Conservation (phyloP, 2,329 filamentous ascomycete genomes). For the Thermoascus crustaceus region DNA sequence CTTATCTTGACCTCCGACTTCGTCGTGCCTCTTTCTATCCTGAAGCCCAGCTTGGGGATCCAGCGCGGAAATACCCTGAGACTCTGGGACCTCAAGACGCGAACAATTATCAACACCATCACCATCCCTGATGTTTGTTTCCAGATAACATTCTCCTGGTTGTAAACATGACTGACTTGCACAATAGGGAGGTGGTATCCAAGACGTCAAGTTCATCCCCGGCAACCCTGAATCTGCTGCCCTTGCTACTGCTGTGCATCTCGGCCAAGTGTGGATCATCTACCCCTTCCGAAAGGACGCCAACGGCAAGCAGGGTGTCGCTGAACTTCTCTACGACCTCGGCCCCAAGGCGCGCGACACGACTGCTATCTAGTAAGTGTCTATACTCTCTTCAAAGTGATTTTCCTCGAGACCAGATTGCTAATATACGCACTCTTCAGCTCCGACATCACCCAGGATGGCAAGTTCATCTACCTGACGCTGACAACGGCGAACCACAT, state of each 20-base stretch:
- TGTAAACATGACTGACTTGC: not conserved
- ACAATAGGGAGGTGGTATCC: slow-evolving; percentile 48
- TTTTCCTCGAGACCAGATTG: not conserved
- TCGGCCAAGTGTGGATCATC: slow-evolving; percentile 57
- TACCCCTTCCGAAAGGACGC: slow-evolving; percentile 52
- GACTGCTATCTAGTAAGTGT: slow-evolving; percentile 47
- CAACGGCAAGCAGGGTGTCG: slow-evolving; percentile 49
- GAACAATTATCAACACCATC: slow-evolving; percentile 53
- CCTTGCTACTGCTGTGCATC: slow-evolving; percentile 52
- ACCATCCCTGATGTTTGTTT: slow-evolving; percentile 47
- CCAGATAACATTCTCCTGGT: not conserved
- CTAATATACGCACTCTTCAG: slow-evolving; percentile 14
- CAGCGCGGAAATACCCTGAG: slow-evolving; percentile 50
- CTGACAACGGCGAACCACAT: slow-evolving; percentile 56
- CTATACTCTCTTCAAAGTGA: too few species aligned
- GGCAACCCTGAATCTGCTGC: slow-evolving; percentile 51
- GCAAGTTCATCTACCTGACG: slow-evolving; percentile 52
- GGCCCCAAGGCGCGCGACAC: slow-evolving; percentile 49
- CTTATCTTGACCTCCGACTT: slow-evolving; percentile 56
- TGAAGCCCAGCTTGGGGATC: slow-evolving; percentile 51
- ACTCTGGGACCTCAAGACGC: slow-evolving; percentile 48
- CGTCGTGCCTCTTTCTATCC: slow-evolving; percentile 52
- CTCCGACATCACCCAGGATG: slow-evolving; percentile 52
- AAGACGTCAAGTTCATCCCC: slow-evolving; percentile 59
- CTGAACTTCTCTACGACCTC: slow-evolving; percentile 52